phyloP scores from a whole-genome alignment of 352 stramenopile genomes.

The Phytophthora megakarya region DNA sequence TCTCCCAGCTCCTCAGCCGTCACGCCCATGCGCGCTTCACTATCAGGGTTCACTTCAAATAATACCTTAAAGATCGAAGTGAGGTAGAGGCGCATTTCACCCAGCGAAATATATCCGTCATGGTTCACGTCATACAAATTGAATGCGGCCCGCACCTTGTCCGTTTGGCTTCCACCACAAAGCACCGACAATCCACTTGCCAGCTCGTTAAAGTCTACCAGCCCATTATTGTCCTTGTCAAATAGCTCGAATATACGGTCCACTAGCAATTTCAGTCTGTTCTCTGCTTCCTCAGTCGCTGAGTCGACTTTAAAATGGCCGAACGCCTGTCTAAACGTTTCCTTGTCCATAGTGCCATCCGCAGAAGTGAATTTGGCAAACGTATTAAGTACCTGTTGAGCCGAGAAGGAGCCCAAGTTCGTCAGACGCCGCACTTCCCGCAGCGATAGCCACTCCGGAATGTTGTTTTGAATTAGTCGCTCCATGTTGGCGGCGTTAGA shows the following conservation, averaged over 20 bases:
- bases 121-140: constrained; percentile 89
- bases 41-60: constrained; percentile 81
- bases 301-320: constrained; percentile 51
- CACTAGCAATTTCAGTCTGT: constrained; percentile 64
- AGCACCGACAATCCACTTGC: constrained; percentile 79
- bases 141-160: constrained; percentile 86
- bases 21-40: constrained; percentile 59
- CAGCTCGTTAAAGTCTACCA: constrained; percentile 85
- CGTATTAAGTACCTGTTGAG: constrained; percentile 76
- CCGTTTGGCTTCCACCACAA: constrained; percentile 64
- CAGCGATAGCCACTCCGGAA: constrained; percentile 76
- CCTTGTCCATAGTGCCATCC: constrained; percentile 73
- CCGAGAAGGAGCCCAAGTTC: constrained; percentile 70
- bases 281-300: constrained; percentile 18
- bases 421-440: constrained; percentile 80
- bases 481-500: constrained; percentile 80
- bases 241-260: constrained; percentile 85
- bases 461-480: constrained; percentile 78
- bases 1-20: constrained; percentile 70
- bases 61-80: constrained; percentile 89
- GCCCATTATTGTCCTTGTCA: constrained; percentile 79
- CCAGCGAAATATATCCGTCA: constrained; percentile 84
- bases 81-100: constrained; percentile 86
- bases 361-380: constrained; percentile 70
- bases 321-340: constrained; percentile 67